Conservation (phyloP, 2,329 filamentous ascomycete species). For the Colletotrichum trifolii region DNA sequence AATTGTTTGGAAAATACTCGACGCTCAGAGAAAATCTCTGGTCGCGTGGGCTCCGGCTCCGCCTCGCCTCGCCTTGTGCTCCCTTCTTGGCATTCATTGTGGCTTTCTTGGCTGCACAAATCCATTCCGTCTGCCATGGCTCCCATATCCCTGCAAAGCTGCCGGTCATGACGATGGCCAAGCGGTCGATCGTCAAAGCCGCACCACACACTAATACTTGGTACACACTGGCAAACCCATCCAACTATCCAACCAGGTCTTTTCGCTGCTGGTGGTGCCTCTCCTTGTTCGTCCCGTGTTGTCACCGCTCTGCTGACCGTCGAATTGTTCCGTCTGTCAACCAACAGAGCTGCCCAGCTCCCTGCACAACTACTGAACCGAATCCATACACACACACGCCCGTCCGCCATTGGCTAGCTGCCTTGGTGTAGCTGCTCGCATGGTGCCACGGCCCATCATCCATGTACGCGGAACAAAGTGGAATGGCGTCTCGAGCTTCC, state of each 20-base stretch:
- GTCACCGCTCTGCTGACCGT: neutral
- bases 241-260: constrained; percentile 19
- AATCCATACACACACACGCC: neutral
- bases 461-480: neutral
- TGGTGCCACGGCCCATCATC: too few species aligned
- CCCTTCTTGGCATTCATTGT: constrained; percentile 13
- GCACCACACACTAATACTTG: neutral
- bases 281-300: neutral
- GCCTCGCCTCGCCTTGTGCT: neutral
- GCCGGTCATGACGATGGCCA: constrained; percentile 31
- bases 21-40: neutral
- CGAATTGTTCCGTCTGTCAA: neutral
- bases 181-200: constrained; percentile 31
- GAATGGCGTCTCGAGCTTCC: constrained; percentile 3
- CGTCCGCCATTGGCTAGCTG: neutral
- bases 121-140: constrained; percentile 34
- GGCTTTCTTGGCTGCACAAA: constrained; percentile 25
- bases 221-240: neutral
- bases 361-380: neutral
- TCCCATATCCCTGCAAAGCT: constrained; percentile 22
- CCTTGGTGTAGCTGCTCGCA: neutral
- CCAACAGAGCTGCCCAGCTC: constrained; percentile 1
- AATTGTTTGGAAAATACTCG: neutral
- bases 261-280: constrained; percentile 6
- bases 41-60: constrained; percentile 11